These are phyloP conservation scores for Populus trichocarpa DNA, from an alignment of 441 rosid species.

Conservation along the genomic window DNA sequence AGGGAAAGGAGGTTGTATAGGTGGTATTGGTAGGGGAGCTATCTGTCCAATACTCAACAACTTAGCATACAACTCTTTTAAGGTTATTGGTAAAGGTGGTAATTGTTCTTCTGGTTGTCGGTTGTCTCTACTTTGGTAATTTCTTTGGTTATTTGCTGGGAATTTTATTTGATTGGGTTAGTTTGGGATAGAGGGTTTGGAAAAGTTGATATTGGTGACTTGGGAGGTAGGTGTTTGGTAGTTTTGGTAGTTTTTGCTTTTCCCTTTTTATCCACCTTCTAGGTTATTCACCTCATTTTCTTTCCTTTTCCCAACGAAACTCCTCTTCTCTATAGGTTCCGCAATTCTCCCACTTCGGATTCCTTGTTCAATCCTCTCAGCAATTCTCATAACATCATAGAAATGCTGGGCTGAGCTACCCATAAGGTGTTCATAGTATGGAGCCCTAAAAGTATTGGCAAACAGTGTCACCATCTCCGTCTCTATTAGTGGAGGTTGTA, in stretches of 20 bases:
- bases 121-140: neutral
- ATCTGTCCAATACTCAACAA: rapidly evolving
- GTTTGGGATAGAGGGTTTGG: neutral
- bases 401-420: too few species aligned
- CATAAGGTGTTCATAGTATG: too few species aligned
- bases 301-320: rapidly evolving
- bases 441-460: too few species aligned
- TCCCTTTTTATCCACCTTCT: rapidly evolving
- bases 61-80: neutral
- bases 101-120: neutral
- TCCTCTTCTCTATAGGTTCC: rapidly evolving
- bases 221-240: neutral
- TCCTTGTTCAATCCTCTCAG: too few species aligned
- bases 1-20: neutral
- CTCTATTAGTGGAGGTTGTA: too few species aligned
- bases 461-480: too few species aligned
- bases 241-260: rapidly evolving
- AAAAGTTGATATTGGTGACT: neutral
- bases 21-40: neutral
- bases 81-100: neutral
- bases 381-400: too few species aligned
- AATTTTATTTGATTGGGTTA: neutral
- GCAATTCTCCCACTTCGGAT: neutral
- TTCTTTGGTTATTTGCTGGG: neutral
- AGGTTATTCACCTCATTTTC: neutral